Base-by-base conservation (phyloP, 106 monocot species). In the Acorus calamus region DNA sequence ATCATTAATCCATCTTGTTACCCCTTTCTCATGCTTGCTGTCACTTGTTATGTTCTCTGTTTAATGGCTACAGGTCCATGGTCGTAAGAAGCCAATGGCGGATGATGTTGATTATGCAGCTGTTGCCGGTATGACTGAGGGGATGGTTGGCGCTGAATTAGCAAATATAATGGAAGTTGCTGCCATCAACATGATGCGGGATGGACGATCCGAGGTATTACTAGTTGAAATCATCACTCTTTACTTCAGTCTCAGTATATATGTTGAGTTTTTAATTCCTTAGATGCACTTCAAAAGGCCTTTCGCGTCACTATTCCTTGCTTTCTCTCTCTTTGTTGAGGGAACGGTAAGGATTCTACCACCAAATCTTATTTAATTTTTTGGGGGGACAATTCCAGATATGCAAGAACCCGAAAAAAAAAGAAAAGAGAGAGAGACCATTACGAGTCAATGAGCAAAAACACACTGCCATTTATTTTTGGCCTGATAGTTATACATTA, bases 141-240 rank as follows among this genome's bases (percentile, higher is more conserved):
- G 91, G 59, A 91, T 91, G 91, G 91, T 86, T 77, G 91, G 91
- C 63, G 91, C 91, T 71, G 83, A 91, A 54, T 65, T 91, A 50
- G 91, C 91, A 47, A 91, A 91, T 66, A 86, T 91, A 69, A 62
- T 91, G 60, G 91, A 91, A 44, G 71, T 91, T 72, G 91, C 91
- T 76, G 91, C 91, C 42, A 86, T 91, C 74, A 91, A 79, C 74
- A 84, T 91, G 83, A 78, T 91, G 74, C 80, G 86, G 60, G 91
- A 91, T 48, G 74, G 81, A 71, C 80, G 86, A 52, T 68, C 80
- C 64, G 91, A 91, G 86, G 91, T 90, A 76, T 42, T 50, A 49
- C 7, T 47, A 12, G 28, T 28, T 28, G 28, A 28, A 0, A 0
- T 28, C 28, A 28, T 28, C 28, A 28, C 28, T 28, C 28, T 28